Evolutionary conservation across 2,329 filamentous ascomycete species (phyloP), one percentile per base, ranked within the genome.

Genomic region (Trichothecium sympodiale): DNA sequence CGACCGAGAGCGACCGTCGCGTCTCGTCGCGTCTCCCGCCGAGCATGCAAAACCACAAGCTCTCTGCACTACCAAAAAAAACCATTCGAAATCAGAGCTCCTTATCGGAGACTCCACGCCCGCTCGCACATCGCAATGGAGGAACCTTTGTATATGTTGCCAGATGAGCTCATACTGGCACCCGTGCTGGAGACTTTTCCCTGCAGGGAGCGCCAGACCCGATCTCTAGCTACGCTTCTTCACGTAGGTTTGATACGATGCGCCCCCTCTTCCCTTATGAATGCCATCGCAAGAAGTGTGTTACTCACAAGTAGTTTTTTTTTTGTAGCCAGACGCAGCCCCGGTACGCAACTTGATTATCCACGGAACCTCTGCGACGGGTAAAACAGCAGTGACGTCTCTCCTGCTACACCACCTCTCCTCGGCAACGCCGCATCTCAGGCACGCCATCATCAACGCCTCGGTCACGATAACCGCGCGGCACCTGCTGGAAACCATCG

Each of bases 321-420:
- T n/a, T 36, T 20, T 29, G 9, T 51, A 84, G 75, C 72, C 77
- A 16, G 57, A 63, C 32, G 67, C 79, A n/a, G 79, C 83, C 20
- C 79, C 75, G 38, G 83, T 82, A 38, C 66, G 76, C 9, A 83
- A 83, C 41, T 56, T 95, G 9, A 77, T 95, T 16, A 58, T 93
- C 33, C 79, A 96, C 55, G 91, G 91, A 34, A 75, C 87, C 20
- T 79, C 88, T 49, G 81, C 86, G 3, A 94, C 88, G 0, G 89
- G 87, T 29, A 96, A 96, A 61, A 84, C 77, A 23, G 73, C 74
- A 33, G 70, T 94, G 34, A 66, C 80, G 4, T 65, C 67, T 38
- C 66, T 69, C 3, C 69, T 61, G 16, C 48, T 61, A 27, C 38
- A 39, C 17, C 35, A 41, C 8, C 38, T 61, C 13, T 30, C 40